phyloP scores from a whole-genome alignment of 176 grass and related monocot genomes.

The Olyra latifolia region DNA sequence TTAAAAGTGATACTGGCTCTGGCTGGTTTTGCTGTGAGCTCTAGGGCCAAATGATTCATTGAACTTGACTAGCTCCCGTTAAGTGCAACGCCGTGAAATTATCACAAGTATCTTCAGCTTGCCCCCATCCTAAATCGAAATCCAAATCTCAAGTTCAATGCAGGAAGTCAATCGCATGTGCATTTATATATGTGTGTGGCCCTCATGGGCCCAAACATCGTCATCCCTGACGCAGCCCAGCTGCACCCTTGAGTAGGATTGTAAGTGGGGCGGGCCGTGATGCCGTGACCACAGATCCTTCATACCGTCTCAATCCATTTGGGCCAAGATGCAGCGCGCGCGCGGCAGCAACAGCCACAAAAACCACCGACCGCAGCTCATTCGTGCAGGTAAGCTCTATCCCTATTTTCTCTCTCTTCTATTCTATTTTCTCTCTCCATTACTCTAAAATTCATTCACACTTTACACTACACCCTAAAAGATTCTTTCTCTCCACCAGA shows the following conservation, averaged over 20 bases:
- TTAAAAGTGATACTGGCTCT: background rate
- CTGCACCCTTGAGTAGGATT: background rate
- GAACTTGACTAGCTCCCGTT: background rate
- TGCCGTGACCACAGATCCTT: background rate
- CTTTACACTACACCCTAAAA: too few relatives aligned
- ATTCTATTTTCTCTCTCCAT: too few relatives aligned
- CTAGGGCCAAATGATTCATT: background rate
- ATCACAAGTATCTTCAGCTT: background rate
- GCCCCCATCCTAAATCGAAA: background rate
- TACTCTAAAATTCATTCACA: too few relatives aligned
- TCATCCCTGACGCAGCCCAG: background rate
- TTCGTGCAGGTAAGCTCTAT: too few relatives aligned
- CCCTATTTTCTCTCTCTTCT: too few relatives aligned
- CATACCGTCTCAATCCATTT: background rate
- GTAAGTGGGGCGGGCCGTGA: too few relatives aligned
- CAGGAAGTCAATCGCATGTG: background rate
- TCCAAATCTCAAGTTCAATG: background rate
- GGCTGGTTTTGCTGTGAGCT: background rate
- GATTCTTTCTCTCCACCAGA: too few relatives aligned
- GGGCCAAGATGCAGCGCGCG: too few relatives aligned
- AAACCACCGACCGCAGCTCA: too few relatives aligned
- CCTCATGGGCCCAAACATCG: background rate
- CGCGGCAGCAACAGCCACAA: too few relatives aligned
- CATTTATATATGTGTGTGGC: too few relatives aligned
- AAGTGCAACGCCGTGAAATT: background rate